phyloP scores from a whole-genome alignment of 306 rosid genomes.

The Luffa acutangula region DNA sequence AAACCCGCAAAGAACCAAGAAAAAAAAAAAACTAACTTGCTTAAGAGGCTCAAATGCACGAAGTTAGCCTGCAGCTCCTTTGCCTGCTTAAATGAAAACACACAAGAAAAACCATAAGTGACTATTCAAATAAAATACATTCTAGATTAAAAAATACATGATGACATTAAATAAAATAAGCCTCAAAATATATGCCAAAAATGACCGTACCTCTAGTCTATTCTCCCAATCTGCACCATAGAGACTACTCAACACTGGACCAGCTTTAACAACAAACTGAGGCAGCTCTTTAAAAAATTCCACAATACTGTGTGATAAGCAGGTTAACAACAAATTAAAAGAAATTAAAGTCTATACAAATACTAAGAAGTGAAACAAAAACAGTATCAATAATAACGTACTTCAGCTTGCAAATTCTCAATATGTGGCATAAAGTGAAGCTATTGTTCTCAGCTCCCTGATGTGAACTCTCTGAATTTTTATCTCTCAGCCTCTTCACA shows the following conservation, averaged over 20 bases:
- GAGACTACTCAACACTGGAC: constrained; percentile 49
- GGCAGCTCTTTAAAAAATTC: constrained; percentile 95
- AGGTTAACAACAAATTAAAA: constrained; percentile 6
- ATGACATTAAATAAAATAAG: constrained; percentile 1
- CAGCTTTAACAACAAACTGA: constrained; percentile 83
- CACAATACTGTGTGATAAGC: constrained; percentile 44
- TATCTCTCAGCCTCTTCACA: constrained; percentile 47
- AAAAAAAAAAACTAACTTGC: constrained; percentile 55
- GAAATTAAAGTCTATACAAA: background rate
- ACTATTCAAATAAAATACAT: constrained; percentile 6
- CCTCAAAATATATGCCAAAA: background rate
- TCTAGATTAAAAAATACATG: background rate
- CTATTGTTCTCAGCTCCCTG: constrained; percentile 31
- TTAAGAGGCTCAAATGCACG: constrained; percentile 52
- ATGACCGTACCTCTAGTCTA: constrained; percentile 68
- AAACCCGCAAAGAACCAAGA: background rate
- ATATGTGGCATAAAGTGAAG: constrained; percentile 58
- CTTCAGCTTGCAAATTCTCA: constrained; percentile 82
- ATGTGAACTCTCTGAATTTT: constrained; percentile 22
- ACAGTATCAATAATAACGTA: constrained; percentile 17
- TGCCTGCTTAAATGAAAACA: constrained; percentile 32
- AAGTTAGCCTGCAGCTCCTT: constrained; percentile 84
- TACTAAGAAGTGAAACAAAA: background rate
- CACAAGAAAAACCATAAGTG: constrained; percentile 12
- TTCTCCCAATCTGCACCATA: constrained; percentile 91